phyloP scores from a whole-genome alignment of 2,329 filamentous ascomycete species.

The Ambrosiella cleistominuta region DNA sequence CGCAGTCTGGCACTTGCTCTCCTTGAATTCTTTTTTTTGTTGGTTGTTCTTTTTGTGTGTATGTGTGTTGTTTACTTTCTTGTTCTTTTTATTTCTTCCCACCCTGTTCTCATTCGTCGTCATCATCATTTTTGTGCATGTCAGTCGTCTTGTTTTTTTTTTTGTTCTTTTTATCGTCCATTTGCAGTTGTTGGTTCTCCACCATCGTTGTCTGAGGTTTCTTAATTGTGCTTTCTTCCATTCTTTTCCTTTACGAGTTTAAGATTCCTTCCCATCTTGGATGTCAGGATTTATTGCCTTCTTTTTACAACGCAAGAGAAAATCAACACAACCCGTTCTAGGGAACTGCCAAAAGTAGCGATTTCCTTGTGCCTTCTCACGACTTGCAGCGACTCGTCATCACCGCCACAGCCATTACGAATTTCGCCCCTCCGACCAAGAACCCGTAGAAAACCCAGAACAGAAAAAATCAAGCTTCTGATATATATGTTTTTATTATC shows the following conservation, averaged over 20 bases:
- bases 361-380: background rate
- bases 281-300: no score
- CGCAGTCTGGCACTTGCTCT: constrained; percentile 2
- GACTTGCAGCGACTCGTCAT: background rate
- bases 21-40: background rate
- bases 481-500: background rate
- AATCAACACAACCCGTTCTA: no score
- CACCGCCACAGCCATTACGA: background rate
- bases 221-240: no score
- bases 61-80: background rate
- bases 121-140: background rate
- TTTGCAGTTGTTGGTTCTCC: no score
- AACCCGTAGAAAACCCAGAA: background rate
- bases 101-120: background rate
- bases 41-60: background rate
- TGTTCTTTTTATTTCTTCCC: background rate
- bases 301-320: no score
- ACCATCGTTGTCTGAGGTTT: no score
- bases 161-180: background rate
- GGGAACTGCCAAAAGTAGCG: no score
- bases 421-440: background rate
- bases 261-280: no score
- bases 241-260: no score
- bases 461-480: background rate
- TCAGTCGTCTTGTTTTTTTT: background rate